Conservation (phyloP, 2,329 filamentous ascomycete species). For the Sporothrix curviconia region DNA sequence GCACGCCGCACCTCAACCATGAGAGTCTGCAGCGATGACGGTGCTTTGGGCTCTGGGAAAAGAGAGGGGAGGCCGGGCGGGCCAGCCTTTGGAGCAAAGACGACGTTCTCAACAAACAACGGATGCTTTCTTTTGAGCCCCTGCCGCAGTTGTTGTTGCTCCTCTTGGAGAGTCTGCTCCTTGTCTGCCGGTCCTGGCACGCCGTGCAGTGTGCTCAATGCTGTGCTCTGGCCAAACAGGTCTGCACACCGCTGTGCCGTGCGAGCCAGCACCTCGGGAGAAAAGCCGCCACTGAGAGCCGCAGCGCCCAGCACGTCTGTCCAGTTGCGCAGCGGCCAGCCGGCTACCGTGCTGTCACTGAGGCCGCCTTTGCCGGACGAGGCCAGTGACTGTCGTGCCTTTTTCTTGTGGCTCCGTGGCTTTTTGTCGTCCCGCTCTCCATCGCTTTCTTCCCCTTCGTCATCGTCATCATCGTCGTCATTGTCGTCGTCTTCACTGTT, state of each 20-base stretch:
- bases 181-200: background rate
- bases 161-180: too few species aligned
- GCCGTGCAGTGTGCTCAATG: constrained; percentile 48
- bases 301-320: constrained; percentile 73
- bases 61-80: too few species aligned
- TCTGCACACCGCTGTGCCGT: constrained; percentile 67
- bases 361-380: background rate
- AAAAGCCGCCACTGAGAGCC: constrained; percentile 68
- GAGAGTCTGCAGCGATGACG: too few species aligned
- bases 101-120: too few species aligned
- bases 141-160: too few species aligned
- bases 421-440: background rate
- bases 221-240: constrained; percentile 68
- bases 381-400: background rate
- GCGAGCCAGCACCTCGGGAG: constrained; percentile 56
- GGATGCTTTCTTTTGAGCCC: too few species aligned
- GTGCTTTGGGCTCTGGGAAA: too few species aligned
- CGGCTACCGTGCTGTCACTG: background rate
- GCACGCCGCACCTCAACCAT: too few species aligned
- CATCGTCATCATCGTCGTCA: background rate
- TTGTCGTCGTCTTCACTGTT: background rate
- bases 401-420: too few species aligned
- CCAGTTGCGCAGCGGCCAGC: constrained; percentile 64
- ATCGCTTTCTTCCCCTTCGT: background rate
- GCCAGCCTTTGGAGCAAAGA: background rate